Conservation (phyloP, 1,139 yeast species). For the Lodderomyces pseudojiufengensis region DNA sequence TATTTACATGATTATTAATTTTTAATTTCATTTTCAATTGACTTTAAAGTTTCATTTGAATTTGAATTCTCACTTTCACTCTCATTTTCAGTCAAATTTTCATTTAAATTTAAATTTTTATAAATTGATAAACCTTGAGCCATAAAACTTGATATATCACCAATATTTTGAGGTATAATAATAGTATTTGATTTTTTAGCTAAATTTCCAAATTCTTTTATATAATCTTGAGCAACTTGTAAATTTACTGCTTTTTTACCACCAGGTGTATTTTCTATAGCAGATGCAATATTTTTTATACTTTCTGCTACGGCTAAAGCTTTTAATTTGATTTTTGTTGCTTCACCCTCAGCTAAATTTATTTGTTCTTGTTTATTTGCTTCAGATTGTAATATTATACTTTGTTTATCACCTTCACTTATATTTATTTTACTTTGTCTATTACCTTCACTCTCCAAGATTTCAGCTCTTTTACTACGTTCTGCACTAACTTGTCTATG, state of each 20-base stretch:
- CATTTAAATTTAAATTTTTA: constrained; percentile 52
- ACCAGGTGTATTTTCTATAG: constrained; percentile 65
- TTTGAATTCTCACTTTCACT: no score
- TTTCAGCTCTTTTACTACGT: constrained; percentile 81
- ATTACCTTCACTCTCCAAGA: constrained; percentile 80
- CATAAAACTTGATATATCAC: constrained; percentile 71
- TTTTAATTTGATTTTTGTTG: constrained; percentile 60
- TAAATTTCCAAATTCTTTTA: constrained; percentile 74
- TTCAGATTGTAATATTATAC: constrained; percentile 68
- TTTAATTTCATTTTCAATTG: neutral
- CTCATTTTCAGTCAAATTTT: no score
- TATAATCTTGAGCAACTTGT: constrained; percentile 81
- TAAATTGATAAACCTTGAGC: constrained; percentile 75
- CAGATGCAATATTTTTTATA: constrained; percentile 58
- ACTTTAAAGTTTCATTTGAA: no score
- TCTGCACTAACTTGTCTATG: constrained; percentile 88
- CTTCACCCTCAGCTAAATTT: constrained; percentile 67
- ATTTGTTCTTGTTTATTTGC: constrained; percentile 61
- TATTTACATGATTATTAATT: neutral
- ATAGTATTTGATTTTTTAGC: constrained; percentile 81
- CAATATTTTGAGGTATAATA: constrained; percentile 71
- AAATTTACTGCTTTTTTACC: constrained; percentile 74
- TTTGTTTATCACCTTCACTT: constrained; percentile 76
- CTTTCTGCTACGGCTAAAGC: constrained; percentile 81
- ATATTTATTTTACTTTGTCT: constrained; percentile 75